Percentiles rank a stretch among this genome's conserved stretches.
phyloP scores from a whole-genome alignment of 129 eudicot species.

The Gnaphalium uliginosum region DNA sequence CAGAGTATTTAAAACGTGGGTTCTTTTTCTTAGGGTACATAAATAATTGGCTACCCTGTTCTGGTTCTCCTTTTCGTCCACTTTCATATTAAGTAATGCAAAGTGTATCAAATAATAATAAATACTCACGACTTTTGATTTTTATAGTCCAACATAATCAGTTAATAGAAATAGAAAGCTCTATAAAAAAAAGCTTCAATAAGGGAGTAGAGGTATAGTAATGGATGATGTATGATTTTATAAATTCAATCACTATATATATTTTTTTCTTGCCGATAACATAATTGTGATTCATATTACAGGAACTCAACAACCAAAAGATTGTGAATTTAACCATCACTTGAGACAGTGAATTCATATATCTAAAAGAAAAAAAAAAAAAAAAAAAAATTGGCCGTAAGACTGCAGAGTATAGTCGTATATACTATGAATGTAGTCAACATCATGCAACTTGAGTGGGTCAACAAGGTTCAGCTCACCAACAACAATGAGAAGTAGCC shows the following conservation, averaged over 20 bases:
- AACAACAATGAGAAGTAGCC: neutral
- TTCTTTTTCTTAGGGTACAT: neutral
- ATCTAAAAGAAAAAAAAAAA: no score
- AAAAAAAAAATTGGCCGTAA: no score
- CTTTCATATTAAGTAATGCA: conserved; percentile 3
- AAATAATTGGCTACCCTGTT: conserved; percentile 2
- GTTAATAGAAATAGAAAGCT: neutral
- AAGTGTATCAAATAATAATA: neutral
- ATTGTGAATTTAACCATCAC: no score
- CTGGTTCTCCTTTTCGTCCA: conserved; percentile 16
- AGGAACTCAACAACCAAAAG: no score
- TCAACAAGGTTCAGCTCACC: conserved; percentile 2
- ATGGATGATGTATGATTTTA: neutral
- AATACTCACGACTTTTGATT: neutral
- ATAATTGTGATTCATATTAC: no score
- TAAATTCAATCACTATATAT: no score
- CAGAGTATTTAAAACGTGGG: neutral
- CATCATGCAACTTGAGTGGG: conserved; percentile 5
- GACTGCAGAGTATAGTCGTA: no score
- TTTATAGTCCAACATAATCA: neutral
- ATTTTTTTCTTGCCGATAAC: no score
- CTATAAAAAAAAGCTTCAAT: neutral
- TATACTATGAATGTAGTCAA: conserved; percentile 9
- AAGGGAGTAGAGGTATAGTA: neutral
- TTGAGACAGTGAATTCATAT: no score